Evolutionary conservation across 1,284 basidiomycete species (phyloP).

Genomic region (Taiwanofungus camphoratus): DNA sequence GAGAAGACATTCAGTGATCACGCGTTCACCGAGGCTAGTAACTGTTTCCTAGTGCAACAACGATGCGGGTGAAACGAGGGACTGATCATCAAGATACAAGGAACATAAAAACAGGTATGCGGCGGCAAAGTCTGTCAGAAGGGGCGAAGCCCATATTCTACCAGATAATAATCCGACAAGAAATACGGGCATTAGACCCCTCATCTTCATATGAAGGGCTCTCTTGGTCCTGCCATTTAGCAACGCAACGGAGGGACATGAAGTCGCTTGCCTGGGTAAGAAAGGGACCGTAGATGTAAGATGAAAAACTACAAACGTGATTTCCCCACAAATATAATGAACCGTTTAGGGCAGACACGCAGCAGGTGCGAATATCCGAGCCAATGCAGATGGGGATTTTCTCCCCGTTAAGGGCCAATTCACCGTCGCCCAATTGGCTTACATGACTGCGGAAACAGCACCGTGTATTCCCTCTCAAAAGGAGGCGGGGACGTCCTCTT

Average conservation of each 20-base stretch:
- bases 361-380: constrained; percentile 2
- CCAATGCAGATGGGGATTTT: no score
- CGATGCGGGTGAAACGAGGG: no score
- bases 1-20: no score
- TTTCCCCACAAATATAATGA: constrained; percentile 7
- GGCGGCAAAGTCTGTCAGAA: no score
- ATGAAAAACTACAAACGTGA: constrained; percentile 28
- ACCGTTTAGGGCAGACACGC: constrained; percentile 36
- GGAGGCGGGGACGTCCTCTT: no score
- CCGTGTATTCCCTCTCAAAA: no score
- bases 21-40: no score
- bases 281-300: constrained; percentile 58
- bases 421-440: no score
- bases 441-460: no score
- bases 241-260: constrained; percentile 35
- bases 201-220: constrained; percentile 31
- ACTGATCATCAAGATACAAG: no score
- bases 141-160: constrained; percentile 57
- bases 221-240: constrained; percentile 79
- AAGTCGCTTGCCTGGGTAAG: constrained; percentile 59
- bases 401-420: no score
- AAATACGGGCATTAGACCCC: constrained; percentile 65
- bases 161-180: constrained; percentile 23
- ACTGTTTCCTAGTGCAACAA: no score
- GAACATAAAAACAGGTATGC: constrained; percentile 15